Evolutionary conservation across 2,329 filamentous ascomycete genomes (phyloP), one percentile per base, ranked within the genome.

Genomic region (Phaeosphaeria sp.): DNA sequence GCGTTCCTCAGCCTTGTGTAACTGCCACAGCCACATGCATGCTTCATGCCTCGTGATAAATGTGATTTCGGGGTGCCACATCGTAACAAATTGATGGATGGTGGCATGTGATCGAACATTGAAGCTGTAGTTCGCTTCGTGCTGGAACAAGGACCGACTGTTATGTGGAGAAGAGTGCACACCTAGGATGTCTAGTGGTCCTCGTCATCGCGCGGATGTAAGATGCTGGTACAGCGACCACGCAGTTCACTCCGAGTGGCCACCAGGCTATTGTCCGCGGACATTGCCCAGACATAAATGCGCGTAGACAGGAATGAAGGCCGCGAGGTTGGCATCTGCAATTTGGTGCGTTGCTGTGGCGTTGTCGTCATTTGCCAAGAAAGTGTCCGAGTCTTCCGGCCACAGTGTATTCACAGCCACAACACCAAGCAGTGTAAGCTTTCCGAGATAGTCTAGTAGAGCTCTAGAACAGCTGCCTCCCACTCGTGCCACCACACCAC

Each of bases 361-460:
- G 56, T 52, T 52, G 55, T 60, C 54, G 46, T 62, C 57, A 62
- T 58, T 42, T 44, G 59, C 63, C 59, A 64, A 67, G 60, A 21
- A 41, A 33, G 43, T 56, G 47, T 43, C 50, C 33, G 43, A 20
- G 15, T 17, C 49, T 47, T 54, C 52, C 22, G 21, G 42, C 49
- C 25, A 44, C n/a, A 55, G 48, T 36, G 18, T 25, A 17, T 36
- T 4, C 9, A 48, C 46, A 48, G 23, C 46, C 49, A 57, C 13
- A 47, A 43, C 18, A 49, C 58, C 61, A 59, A 62, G 59, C 42
- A 25, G 57, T 58, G 63, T 36, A 41, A 42, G 9, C 18, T 30
- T 36, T 27, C 60, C 60, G 60, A 53, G 42, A 27, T 47, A 22
- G 48, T 55, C 51, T 50, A 21, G 44, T 30, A 54, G 54, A 46